Evolutionary conservation across 768 basidiomycete species (phyloP), one percentile per base, ranked within the genome.

Genomic region (Porphyrellus cyaneotinctus): DNA sequence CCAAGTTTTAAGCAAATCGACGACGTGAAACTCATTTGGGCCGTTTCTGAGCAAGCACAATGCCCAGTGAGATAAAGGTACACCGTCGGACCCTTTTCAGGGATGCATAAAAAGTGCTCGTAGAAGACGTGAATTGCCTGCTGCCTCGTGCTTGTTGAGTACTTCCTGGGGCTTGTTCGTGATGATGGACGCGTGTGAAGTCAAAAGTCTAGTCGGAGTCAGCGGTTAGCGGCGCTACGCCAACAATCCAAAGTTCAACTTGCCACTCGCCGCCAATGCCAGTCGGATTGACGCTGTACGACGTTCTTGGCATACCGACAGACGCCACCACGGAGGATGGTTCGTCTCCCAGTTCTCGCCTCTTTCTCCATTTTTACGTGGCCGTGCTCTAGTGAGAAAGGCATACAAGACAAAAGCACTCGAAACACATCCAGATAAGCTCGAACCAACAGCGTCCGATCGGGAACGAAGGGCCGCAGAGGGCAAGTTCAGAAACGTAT

Each of bases 361-460:
- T 12, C 2, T 33, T 38, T 14, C 12, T 42, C n/a, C 15, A 20
- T 41, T 41, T 53, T 59, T 5, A 55, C 48, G 20, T 17, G 15
- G 24, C 24, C 39, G 9, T 42, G 6, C 24, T 24, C 6, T 35
- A 67, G 86, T 88, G 51, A 80, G 83, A 46, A 82, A 75, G 59
- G 85, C 84, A 2, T 88, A 87, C 66, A 83, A 79, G 61, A 78
- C 78, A 55, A 82, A 78, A 59, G 84, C 80, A 11, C 72, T 88
- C 24, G 83, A 84, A 64, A 87, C 87, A 1, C 86, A 88, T 63
- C 86, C 86, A 11, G 86, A 88, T 59, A 87, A 85, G 59, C 78
- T 87, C 43, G 79, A 79, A 12, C 81, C 77, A 33, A 68, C 68
- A 28, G 79, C 80, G 9, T 77, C 70, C 38, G 75, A 77, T 39